Base-by-base conservation (phyloP, 1,284 basidiomycete species). In the Volvariella surrecta region DNA sequence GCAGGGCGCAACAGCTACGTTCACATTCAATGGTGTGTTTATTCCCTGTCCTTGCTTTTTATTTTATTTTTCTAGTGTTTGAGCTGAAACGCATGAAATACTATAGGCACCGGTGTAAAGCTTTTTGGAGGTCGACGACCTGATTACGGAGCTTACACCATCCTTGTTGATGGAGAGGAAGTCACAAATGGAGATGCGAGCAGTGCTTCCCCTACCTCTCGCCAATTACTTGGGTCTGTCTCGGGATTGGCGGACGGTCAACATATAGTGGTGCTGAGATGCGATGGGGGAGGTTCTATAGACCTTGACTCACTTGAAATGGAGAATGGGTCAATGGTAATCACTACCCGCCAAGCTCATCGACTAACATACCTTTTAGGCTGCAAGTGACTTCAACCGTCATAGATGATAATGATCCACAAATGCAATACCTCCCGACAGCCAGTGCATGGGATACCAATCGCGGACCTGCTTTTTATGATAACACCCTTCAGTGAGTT, bases 261-360 rank as follows among this genome's bases (percentile, higher is more conserved):
- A 24, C 76, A 78, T 54, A 71, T 64, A 2, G 70, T 64, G 8
- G 58, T 68, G 17, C 50, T 78, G 17, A 70, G 65, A 21, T 70
- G 64, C 46, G 66, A 62, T 0, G 69, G 67, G 9, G 60, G 58
- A 4, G 62, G 46, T 2, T 51, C 60, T 1, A 60, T 79, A 40
- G 76, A 78, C 52, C 61, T 79, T 46, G 76, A 78, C 50, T 62
- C 54, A 32, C 48, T 74, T 18, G 57, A 70, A 31, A 63, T 75
- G 40, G 58, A 68, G 45, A 65, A 63, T 41, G 58, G 61, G 73
- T 74, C 51, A 47, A 63, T 61, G 18, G 28, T 13, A 28, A 28
- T 34, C 11, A 32, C 16, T n/a, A 37, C n/a, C 28, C n/a, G 28
- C 18, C 11, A 11, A 11, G 24, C 6, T 28, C 24, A 28, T 11